Conservation (phyloP, 495 filamentous ascomycete species). For the Penicillium canariense region DNA sequence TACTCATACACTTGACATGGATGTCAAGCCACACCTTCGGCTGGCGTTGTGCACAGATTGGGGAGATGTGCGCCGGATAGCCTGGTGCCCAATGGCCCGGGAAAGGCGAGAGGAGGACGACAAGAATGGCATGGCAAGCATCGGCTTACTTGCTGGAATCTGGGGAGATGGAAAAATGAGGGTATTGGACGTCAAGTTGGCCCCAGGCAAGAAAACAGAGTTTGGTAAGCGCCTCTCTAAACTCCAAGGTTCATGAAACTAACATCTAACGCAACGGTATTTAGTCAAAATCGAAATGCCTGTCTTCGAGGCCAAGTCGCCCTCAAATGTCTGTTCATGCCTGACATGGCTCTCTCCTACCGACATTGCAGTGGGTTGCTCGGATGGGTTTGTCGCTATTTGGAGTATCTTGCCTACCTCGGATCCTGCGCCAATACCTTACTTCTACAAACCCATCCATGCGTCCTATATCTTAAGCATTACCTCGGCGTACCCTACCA, state of each 20-base stretch:
- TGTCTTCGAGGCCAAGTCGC: conserved; percentile 51
- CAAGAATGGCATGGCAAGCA: conserved; percentile 25
- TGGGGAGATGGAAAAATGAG: conserved; percentile 62
- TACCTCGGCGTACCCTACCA: conserved; percentile 56
- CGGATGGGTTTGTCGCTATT: conserved; percentile 59
- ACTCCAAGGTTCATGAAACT: background rate
- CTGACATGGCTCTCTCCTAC: conserved; percentile 61
- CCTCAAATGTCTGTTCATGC: conserved; percentile 55
- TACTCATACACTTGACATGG: conserved; percentile 40
- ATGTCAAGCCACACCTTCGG: conserved; percentile 37
- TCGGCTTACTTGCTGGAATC: conserved; percentile 62
- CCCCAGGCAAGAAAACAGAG: conserved; percentile 29
- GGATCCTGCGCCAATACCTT: conserved; percentile 38
- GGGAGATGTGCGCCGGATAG: conserved; percentile 57
- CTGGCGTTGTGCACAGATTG: conserved; percentile 61
- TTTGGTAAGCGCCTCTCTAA: conserved; percentile 31
- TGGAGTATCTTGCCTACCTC: conserved; percentile 50
- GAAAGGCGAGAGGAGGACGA: conserved; percentile 34
- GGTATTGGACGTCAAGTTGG: conserved; percentile 54
- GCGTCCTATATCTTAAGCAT: conserved; percentile 60
- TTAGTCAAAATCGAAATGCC: conserved; percentile 49
- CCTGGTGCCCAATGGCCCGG: conserved; percentile 60
- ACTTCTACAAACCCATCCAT: conserved; percentile 56
- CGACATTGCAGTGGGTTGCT: conserved; percentile 59
- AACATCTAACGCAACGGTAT: background rate